Base-by-base conservation (phyloP, 140 eudicot species). In the Cichorium intybus region DNA sequence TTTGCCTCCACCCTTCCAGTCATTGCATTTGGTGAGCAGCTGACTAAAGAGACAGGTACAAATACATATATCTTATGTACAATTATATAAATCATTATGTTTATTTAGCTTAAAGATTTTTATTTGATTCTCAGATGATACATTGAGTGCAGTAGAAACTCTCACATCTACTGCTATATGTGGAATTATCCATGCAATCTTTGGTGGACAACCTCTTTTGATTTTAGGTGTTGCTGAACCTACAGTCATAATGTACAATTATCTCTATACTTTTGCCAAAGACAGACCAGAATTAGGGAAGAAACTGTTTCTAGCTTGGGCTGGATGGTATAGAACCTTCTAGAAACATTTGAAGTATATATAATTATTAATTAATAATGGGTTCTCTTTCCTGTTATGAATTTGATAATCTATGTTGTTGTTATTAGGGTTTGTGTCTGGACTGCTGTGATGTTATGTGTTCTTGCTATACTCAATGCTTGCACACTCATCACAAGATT, bases 171-270 rank as follows among this genome's bases (percentile, higher is more conserved):
- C 99, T 34, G 95, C 99, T 64, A 79, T 93, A 2, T 93, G 99
- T 53, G 99, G 99, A 69, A 66, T 85, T 43, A 85, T 93, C 27
- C 99, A 93, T 33, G 48, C 99, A 10, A 56, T 93, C 4, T 69
- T 93, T 35, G 99, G 99, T 59, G 99, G 99, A 66, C 99, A 93
- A 28, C 99, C 99, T 61, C 78, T 93, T 20, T 49, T 88, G 79
- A 93, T 93, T 31, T 60, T 93, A 74, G 99, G 97, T 39, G 97
- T 93, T 52, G 99, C 90, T 5, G 99, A 93, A 76, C 99, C 99
- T 4, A 93, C 99, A 9, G 82, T 93, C 51, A 85, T 88, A 11
- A 92, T 90, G 97, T 90, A 87, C 74, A 58, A 79, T 26, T 86
- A 74, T 58, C 33, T 92, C 66, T 88, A 88, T 72, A 67, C n/a